phyloP scores from a whole-genome alignment of 208 protist genomes.

The Trypanosoma scelopori region DNA sequence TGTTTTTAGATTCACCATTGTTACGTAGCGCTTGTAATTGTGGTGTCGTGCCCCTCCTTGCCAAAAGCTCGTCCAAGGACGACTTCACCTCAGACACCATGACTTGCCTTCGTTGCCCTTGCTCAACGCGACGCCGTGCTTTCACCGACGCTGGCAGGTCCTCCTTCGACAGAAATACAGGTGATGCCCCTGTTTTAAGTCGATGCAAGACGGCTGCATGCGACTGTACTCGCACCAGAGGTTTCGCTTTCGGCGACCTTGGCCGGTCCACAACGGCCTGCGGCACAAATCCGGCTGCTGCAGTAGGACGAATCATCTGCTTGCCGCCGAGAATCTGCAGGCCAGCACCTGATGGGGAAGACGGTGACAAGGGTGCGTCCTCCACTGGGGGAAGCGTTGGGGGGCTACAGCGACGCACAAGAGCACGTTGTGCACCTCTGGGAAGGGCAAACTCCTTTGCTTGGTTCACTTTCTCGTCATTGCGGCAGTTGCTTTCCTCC shows the following conservation, averaged over 20 bases:
- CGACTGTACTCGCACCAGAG: neutral
- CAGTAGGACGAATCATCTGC: slow-evolving; percentile 13
- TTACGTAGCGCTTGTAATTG: too few relatives aligned
- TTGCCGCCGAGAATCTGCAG: neutral
- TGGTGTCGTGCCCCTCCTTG: too few relatives aligned
- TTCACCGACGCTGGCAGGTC: slow-evolving; percentile 20
- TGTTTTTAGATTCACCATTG: too few relatives aligned
- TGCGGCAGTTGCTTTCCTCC: neutral
- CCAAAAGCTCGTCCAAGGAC: too few relatives aligned
- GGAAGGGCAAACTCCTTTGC: neutral
- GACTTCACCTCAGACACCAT: too few relatives aligned
- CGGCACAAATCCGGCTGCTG: slow-evolving; percentile 19
- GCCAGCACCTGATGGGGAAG: neutral
- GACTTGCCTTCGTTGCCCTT: neutral
- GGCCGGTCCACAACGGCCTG: neutral
- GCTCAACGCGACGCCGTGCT: slow-evolving; percentile 12
- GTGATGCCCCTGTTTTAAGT: neutral
- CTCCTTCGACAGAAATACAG: slow-evolving; percentile 3
- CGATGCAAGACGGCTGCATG: neutral
- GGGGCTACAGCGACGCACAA: slow-evolving; percentile 16
- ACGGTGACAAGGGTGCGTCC: neutral
- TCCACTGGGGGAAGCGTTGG: slow-evolving; percentile 4
- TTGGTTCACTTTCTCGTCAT: neutral
- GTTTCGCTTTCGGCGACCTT: neutral
- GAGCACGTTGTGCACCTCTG: neutral